Percentiles rank a stretch among this genome's conserved stretches.
Evolutionary conservation across 306 rosid genomes (phyloP).

Genomic region (Dicorynia guianensis): DNA sequence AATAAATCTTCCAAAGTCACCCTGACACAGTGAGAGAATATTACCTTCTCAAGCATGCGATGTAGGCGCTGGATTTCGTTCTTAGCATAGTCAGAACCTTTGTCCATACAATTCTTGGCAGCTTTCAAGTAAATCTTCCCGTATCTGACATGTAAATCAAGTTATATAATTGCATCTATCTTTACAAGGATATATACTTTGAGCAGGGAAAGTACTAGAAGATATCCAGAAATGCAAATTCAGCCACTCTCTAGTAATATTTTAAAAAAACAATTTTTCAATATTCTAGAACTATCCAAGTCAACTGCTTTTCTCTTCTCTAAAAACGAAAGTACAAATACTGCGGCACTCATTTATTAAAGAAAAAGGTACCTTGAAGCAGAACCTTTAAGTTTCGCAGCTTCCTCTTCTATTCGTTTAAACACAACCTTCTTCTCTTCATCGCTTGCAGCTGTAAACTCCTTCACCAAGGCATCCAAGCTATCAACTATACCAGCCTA

Average conservation of each 20-base stretch:
- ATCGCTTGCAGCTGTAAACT: conserved; percentile 65
- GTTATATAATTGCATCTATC: conserved; percentile 7
- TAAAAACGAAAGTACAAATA: too few species aligned
- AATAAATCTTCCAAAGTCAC: not conserved
- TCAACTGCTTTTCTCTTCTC: too few species aligned
- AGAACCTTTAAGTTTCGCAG: conserved; percentile 77
- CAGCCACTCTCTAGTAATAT: too few species aligned
- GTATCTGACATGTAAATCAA: conserved; percentile 47
- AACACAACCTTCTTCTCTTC: conserved; percentile 76
- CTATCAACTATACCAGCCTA: conserved; percentile 83
- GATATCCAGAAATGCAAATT: too few species aligned
- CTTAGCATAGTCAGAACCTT: conserved; percentile 88
- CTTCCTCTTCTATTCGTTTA: conserved; percentile 75
- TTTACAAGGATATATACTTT: conserved; percentile 6
- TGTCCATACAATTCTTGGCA: conserved; percentile 71
- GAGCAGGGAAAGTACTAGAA: not conserved
- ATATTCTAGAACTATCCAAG: conserved; percentile 15
- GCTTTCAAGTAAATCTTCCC: conserved; percentile 91
- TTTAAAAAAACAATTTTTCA: not conserved
- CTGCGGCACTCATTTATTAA: too few species aligned
- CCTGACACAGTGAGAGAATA: conserved; percentile 6
- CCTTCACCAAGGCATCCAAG: conserved; percentile 77
- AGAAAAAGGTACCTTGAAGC: conserved; percentile 72
- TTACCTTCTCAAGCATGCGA: conserved; percentile 90
- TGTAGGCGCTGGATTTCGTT: conserved; percentile 83